Percentiles rank a stretch among this genome's conserved stretches.
Conservation (phyloP, 78 protist genomes). For the Speleostelium caveatum region DNA sequence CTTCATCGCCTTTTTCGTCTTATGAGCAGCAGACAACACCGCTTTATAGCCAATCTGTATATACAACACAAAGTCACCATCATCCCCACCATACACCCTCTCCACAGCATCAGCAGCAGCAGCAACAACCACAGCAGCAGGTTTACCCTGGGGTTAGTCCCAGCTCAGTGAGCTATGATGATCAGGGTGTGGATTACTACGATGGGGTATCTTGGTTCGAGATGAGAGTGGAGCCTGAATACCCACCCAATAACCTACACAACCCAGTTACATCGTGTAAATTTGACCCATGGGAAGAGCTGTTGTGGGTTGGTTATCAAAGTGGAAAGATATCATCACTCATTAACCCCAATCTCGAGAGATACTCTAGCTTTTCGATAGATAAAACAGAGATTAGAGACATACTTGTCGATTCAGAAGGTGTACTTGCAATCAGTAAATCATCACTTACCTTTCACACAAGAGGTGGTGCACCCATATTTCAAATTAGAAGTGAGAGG, state of each 20-base stretch:
- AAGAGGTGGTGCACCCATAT: slow-evolving; percentile 66
- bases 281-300: slow-evolving; percentile 68
- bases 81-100: no score
- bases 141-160: no score
- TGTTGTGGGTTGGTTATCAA: slow-evolving; percentile 74
- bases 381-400: slow-evolving; percentile 41
- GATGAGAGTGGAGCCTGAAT: slow-evolving; percentile 60
- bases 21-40: no score
- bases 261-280: slow-evolving; percentile 28
- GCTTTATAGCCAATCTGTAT: no score
- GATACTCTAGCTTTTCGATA: slow-evolving; percentile 19
- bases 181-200: slow-evolving; percentile 29
- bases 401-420: slow-evolving; percentile 48
- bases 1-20: no score
- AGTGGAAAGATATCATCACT: slow-evolving; percentile 60
- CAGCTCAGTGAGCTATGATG: no score
- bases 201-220: slow-evolving; percentile 43
- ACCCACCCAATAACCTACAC: not conserved
- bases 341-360: slow-evolving; percentile 43
- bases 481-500: slow-evolving; percentile 12
- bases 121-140: not conserved
- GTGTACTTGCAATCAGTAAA: slow-evolving; percentile 11
- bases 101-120: not conserved
- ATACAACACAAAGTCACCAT: no score
- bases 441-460: slow-evolving; percentile 22